Percentiles rank a stretch among this genome's conserved stretches.
Evolutionary conservation across 345 rosid genomes (phyloP).

Genomic region (Sapria himalayana): DNA sequence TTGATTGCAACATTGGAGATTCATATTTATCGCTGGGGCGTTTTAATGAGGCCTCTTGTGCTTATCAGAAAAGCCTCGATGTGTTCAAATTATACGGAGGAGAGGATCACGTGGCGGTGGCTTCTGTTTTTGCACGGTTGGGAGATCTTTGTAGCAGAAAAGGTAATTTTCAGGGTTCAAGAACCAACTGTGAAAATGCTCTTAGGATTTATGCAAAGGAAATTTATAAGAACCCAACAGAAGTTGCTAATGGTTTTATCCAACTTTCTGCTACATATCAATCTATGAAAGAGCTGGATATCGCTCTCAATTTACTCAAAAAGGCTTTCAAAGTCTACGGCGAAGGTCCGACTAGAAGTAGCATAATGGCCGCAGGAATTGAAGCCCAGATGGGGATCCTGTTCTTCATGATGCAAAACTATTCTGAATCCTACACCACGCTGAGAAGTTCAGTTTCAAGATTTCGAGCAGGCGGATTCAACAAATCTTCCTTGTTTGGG

Average conservation of each 20-base stretch:
- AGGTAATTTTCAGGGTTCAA: slow-evolving; percentile 66
- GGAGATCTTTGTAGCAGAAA: slow-evolving; percentile 71
- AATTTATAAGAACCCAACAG: slow-evolving; percentile 32
- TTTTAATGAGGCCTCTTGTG: slow-evolving; percentile 64
- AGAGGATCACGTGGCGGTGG: slow-evolving; percentile 65
- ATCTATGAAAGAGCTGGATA: slow-evolving; percentile 54
- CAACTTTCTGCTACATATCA: slow-evolving; percentile 74
- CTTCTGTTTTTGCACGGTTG: slow-evolving; percentile 63
- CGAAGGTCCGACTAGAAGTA: slow-evolving; percentile 46
- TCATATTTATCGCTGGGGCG: slow-evolving; percentile 65
- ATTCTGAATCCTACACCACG: slow-evolving; percentile 38
- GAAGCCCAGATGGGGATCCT: slow-evolving; percentile 92
- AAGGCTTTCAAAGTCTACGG: slow-evolving; percentile 42
- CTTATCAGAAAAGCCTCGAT: slow-evolving; percentile 73
- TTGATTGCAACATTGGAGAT: slow-evolving; percentile 86
- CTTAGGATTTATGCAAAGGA: slow-evolving; percentile 42
- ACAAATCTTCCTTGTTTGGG: slow-evolving; percentile 55
- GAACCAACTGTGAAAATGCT: slow-evolving; percentile 66
- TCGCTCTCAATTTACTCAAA: slow-evolving; percentile 41
- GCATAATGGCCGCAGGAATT: slow-evolving; percentile 62
- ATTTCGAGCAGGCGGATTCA: slow-evolving; percentile 65
- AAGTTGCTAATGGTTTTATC: slow-evolving; percentile 60
- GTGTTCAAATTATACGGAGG: slow-evolving; percentile 60
- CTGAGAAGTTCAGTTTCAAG: slow-evolving; percentile 44
- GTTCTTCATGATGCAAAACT: slow-evolving; percentile 67